These are phyloP conservation scores for Abelmoschus esculentus DNA, from an alignment of 345 rosid genomes.

Conservation along the genomic window DNA sequence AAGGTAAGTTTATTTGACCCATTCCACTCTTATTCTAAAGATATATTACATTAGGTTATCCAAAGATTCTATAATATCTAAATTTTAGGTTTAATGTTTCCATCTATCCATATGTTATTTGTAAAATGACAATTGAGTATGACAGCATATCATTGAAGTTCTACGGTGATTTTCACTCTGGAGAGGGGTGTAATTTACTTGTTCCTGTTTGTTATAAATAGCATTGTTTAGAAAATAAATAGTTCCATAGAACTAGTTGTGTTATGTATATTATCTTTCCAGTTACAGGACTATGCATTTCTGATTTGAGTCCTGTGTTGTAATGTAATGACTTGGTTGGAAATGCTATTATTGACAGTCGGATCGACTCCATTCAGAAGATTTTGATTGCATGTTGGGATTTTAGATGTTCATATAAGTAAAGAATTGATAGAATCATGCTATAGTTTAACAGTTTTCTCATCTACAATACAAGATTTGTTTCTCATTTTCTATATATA, in stretches of 20 bases:
- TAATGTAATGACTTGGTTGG: neutral
- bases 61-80: neutral
- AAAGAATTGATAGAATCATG: neutral
- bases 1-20: conserved; percentile 39
- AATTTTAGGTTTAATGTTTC: neutral
- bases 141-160: neutral
- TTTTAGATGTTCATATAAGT: neutral
- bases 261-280: neutral
- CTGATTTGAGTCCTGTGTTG: neutral
- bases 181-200: neutral
- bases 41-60: neutral
- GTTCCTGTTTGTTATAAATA: neutral
- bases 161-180: neutral
- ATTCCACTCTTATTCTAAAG: conserved; percentile 7
- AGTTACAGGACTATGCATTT: neutral
- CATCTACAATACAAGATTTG: neutral
- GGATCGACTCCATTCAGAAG: neutral
- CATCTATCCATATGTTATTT: neutral
- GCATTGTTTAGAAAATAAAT: neutral
- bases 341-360: neutral
- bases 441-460: neutral
- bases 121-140: neutral
- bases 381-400: conserved; percentile 7
- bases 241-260: neutral
- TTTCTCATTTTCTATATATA: conserved; percentile 1